phyloP scores from a whole-genome alignment of 768 basidiomycete genomes.

The Lyophyllum semitale region DNA sequence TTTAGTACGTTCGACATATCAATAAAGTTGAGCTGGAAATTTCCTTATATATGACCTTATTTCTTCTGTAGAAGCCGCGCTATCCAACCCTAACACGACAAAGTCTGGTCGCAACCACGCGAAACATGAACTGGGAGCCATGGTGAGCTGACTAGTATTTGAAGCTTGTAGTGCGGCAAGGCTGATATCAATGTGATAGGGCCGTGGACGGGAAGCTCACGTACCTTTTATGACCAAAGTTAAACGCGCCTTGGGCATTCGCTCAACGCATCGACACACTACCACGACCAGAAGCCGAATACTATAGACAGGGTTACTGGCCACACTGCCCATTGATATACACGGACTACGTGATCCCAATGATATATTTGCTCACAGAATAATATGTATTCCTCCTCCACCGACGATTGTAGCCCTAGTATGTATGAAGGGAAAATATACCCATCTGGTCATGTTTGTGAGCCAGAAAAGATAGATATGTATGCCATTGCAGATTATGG shows the following conservation, averaged over 20 bases:
- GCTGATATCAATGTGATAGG: constrained; percentile 27
- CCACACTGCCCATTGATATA: too few species aligned
- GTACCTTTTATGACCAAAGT: constrained; percentile 54
- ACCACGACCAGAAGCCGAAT: not conserved
- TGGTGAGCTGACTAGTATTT: constrained; percentile 39
- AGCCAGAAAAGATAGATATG: not conserved
- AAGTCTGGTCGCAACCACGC: constrained; percentile 44
- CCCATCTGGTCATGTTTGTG: not conserved
- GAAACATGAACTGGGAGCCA: constrained; percentile 43
- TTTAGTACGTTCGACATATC: constrained; percentile 48
- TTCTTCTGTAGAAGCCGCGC: constrained; percentile 39
- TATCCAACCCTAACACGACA: constrained; percentile 54
- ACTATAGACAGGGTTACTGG: not conserved
- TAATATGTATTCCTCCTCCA: too few species aligned
- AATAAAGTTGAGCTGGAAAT: too few species aligned
- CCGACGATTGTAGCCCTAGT: too few species aligned
- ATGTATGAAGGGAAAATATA: not conserved
- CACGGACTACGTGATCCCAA: too few species aligned
- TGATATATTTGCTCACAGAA: too few species aligned
- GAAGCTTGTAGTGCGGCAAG: not conserved
- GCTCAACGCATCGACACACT: constrained; percentile 29
- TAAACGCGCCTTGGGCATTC: constrained; percentile 53
- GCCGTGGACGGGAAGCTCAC: constrained; percentile 43
- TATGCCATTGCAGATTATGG: not conserved
- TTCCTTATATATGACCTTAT: too few species aligned